Evolutionary conservation across 805 yeast genomes (phyloP).

Genomic region (Hanseniaspora occidentalis): DNA sequence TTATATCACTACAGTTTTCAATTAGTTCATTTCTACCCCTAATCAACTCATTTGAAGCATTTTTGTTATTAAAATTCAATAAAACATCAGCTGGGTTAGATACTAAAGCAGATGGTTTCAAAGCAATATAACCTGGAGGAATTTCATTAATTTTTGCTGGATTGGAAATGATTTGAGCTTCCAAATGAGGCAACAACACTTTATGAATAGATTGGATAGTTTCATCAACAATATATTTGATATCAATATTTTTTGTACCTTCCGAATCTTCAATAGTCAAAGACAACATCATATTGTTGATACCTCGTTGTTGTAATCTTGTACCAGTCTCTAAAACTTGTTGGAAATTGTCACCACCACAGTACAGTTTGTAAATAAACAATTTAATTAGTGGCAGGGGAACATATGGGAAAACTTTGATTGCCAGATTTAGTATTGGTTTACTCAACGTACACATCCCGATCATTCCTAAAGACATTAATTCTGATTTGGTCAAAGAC

Average conservation of each 20-base stretch:
- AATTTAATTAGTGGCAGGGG: conserved; percentile 62
- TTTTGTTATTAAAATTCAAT: conserved; percentile 33
- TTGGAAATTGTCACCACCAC: conserved; percentile 73
- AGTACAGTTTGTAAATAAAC: conserved; percentile 70
- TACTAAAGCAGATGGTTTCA: conserved; percentile 86
- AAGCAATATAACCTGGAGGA: conserved; percentile 85
- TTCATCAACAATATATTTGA: conserved; percentile 45
- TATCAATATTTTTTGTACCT: conserved; percentile 52
- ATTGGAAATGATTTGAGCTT: conserved; percentile 15
- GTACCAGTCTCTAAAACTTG: conserved; percentile 65
- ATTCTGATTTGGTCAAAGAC: conserved; percentile 39
- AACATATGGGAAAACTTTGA: conserved; percentile 56
- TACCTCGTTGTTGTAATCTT: conserved; percentile 56
- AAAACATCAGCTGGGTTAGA: conserved; percentile 65
- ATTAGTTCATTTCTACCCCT: conserved; percentile 53
- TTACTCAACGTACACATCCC: conserved; percentile 60
- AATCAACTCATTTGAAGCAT: conserved; percentile 22
- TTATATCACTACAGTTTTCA: conserved; percentile 50
- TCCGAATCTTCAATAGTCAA: conserved; percentile 88
- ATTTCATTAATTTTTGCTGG: conserved; percentile 46
- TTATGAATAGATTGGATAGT: conserved; percentile 56
- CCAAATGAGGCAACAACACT: conserved; percentile 57
- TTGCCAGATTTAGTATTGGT: conserved; percentile 45
- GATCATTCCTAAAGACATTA: conserved; percentile 53
- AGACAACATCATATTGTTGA: conserved; percentile 90